Base-by-base conservation (phyloP, 2,329 filamentous ascomycete species). In the Cytospora chrysosperma region DNA sequence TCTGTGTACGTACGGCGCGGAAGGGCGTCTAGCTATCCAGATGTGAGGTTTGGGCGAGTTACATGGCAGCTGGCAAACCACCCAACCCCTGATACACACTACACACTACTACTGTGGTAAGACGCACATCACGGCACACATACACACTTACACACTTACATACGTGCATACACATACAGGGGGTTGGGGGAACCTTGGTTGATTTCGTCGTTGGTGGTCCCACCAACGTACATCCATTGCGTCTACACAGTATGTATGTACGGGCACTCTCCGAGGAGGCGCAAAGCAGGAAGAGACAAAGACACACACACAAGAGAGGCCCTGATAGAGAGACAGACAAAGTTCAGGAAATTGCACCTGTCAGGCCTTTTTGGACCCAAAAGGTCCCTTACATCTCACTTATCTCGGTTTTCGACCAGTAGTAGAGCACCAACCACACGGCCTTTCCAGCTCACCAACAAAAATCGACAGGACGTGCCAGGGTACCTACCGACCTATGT, bases 1-100 rank as follows among this genome's bases (percentile, higher is more conserved):
- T n/a, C 21, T 34, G 21, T 37, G 10, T n/a, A 37, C 34, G 58
- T n/a, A 49, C 51, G 50, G 50, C n/a, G 34, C 58, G 58, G 50
- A 17, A 24, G 21, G 13, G 17, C 30, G 27, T 37, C 26, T 43
- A 54, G 58, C 15, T 24, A 26, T 55, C 58, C 26, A 50, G 21
- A 21, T 49, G n/a, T n/a, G 27, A 54, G 37, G 58, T 8, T 40
- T 37, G 34, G n/a, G 10, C 34, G 15, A 34, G 32, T 34, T 34
- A 40, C 26, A 52, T 30, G 37, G 34, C 26, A 47, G 15, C 58
- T 51, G 34, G 26, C 50, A 32, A n/a, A n/a, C n/a, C n/a, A n/a
- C n/a, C 26, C 9, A 15, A 53, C 9, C 51, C 10, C 43, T 47
- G 9, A 47, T n/a, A 24, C 43, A 47, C 43, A 47, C 21, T 15